Evolutionary conservation across 2,329 filamentous ascomycete species (phyloP).

Genomic region (Fusarium odoratissimum): DNA sequence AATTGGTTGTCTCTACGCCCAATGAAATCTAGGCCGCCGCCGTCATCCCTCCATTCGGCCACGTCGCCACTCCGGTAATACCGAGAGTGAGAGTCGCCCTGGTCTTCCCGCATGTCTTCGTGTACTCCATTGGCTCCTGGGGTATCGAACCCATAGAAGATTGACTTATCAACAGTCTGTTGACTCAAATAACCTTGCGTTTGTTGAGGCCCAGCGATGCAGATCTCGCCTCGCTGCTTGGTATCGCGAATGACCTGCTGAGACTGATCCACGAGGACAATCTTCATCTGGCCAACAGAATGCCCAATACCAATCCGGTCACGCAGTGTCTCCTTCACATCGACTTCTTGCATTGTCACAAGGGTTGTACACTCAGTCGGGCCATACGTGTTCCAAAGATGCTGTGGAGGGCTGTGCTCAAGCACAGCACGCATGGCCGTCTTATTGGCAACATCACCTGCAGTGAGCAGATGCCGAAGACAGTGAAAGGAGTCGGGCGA

Average conservation of each 20-base stretch:
- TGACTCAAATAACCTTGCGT: not conserved
- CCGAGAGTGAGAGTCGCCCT: not conserved
- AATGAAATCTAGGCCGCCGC: not conserved
- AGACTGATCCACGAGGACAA: not conserved
- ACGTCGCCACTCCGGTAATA: constrained; percentile 1
- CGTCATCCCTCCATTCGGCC: constrained; percentile 4
- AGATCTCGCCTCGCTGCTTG: constrained; percentile 2
- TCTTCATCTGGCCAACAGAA: not conserved
- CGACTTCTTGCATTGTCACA: not conserved
- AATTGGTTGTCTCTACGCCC: constrained; percentile 1
- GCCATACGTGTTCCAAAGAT: constrained; percentile 9
- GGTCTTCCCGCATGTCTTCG: not conserved
- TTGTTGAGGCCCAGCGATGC: not conserved
- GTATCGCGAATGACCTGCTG: not conserved
- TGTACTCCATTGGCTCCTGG: fast-evolving
- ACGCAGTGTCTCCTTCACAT: not conserved
- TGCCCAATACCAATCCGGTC: not conserved
- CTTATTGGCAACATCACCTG: not conserved
- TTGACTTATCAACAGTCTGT: not conserved
- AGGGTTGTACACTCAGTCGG: constrained; percentile 6
- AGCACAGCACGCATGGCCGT: not conserved
- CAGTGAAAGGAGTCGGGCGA: not conserved
- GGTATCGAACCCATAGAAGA: fast-evolving
- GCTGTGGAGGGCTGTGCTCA: not conserved
- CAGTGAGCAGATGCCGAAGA: not conserved